Evolutionary conservation across 139 green algal genomes (phyloP), one percentile per base, ranked within the genome.

Genomic region (Tetraselmis striata): DNA sequence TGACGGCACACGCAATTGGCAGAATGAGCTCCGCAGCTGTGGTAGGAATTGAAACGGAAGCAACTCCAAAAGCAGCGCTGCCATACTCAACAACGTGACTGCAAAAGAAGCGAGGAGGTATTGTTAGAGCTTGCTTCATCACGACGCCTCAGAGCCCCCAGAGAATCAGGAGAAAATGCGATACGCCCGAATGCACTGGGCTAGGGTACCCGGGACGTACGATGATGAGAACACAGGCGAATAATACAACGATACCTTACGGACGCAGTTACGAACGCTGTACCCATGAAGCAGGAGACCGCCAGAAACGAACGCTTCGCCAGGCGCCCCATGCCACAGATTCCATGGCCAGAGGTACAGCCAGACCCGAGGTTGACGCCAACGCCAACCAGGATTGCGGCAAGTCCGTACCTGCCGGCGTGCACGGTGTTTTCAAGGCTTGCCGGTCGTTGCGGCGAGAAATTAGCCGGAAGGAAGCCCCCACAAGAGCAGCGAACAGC

Each of bases 261-360:
- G 18, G 45, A 67, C 45, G 45, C 45, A 67, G 45, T 67, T 67
- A 18, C 45, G 45, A 67, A 25, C 45, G 45, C 45, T 18, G 45
- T 67, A 5, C 45, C 45, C 45, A 67, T 67, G 45, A 67, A 67
- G 45, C 45, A 67, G 45, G 45, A 25, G 45, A 67, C 45, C 11
- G 45, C 45, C 5, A 67, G 45, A 67, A 67, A 67, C 5, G 45
- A 67, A 18, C 45, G 45, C 45, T 67, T 67, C 5, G 45, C 45
- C 45, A 67, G 18, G 45, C 45, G 45, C 18, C 45, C 45, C 45
- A 67, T 86, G 79, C 92, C 92, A 75, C 86, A 93, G 75, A 95
- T 90, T 79, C 94, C 94, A 75, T 97, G 94, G 1, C 94, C 93
- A 23, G 74, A 87, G 29, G 93, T 96, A 88, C 93, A 97, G 29